phyloP scores from a whole-genome alignment of 441 rosid genomes.

The Kokia cookei region DNA sequence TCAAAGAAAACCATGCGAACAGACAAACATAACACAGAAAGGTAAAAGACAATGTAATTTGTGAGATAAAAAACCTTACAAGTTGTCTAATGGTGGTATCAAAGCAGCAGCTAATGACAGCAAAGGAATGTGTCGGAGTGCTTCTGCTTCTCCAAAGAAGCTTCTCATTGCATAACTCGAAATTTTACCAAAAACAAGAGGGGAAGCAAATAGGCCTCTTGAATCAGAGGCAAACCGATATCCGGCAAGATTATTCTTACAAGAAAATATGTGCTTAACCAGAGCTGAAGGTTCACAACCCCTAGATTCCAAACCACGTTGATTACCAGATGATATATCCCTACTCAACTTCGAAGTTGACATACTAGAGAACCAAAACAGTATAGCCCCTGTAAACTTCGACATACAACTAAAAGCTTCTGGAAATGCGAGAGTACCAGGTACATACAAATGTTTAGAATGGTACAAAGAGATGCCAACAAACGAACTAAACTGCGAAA shows the following conservation, averaged over 20 bases:
- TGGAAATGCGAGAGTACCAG: slow-evolving; percentile 43
- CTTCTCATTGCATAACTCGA: slow-evolving; percentile 40
- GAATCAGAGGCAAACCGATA: slow-evolving; percentile 25
- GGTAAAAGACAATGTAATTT: neutral
- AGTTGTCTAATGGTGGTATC: slow-evolving; percentile 48
- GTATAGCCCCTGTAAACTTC: slow-evolving; percentile 51
- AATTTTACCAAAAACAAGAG: slow-evolving; percentile 34
- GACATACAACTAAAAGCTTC: slow-evolving; percentile 64
- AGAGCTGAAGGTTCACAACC: slow-evolving; percentile 23
- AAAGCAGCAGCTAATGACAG: slow-evolving; percentile 64
- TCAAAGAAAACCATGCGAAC: neutral
- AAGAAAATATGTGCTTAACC: slow-evolving; percentile 28
- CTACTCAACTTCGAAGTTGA: slow-evolving; percentile 38
- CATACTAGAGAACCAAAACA: slow-evolving; percentile 47
- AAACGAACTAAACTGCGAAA: slow-evolving; percentile 24
- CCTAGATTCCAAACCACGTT: slow-evolving; percentile 23
- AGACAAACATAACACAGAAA: neutral
- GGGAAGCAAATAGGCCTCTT: slow-evolving; percentile 20
- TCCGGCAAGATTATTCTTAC: slow-evolving; percentile 20
- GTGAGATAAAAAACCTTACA: slow-evolving; percentile 40
- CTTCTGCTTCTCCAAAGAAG: slow-evolving; percentile 54
- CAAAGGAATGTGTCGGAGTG: slow-evolving; percentile 45
- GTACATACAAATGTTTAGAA: slow-evolving; percentile 31
- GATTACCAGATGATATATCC: slow-evolving; percentile 29
- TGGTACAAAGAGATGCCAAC: slow-evolving; percentile 1